phyloP scores from a whole-genome alignment of 208 protist genomes.

The Angomonas desouzai region DNA sequence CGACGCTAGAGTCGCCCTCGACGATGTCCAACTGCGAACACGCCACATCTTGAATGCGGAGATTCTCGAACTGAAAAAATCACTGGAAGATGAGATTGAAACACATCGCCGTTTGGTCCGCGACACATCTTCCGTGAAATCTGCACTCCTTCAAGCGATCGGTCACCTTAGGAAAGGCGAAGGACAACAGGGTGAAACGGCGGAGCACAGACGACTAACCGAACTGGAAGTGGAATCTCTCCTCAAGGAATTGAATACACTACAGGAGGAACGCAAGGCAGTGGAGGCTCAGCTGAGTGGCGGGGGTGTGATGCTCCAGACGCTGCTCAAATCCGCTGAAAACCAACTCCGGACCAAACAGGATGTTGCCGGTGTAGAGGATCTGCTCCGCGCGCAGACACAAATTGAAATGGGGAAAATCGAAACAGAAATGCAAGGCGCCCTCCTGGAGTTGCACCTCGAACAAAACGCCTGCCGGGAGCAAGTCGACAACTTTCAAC shows the following conservation, averaged over 20 bases:
- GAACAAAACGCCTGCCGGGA: slow-evolving; percentile 48
- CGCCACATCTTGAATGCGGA: slow-evolving; percentile 5
- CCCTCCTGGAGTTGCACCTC: slow-evolving; percentile 55
- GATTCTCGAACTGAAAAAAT: slow-evolving; percentile 18
- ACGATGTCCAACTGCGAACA: background rate
- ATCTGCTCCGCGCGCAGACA: slow-evolving; percentile 52
- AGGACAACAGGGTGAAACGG: slow-evolving; percentile 6
- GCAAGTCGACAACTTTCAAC: slow-evolving; percentile 39
- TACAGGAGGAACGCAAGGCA: slow-evolving; percentile 13
- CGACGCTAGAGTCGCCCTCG: background rate
- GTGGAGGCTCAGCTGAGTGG: slow-evolving; percentile 6
- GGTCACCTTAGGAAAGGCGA: slow-evolving; percentile 8
- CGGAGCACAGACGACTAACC: slow-evolving; percentile 21
- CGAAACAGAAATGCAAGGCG: slow-evolving; percentile 34
- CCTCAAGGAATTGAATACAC: background rate
- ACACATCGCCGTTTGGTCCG: slow-evolving; percentile 33
- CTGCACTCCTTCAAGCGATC: slow-evolving; percentile 18
- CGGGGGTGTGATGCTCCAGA: slow-evolving; percentile 28
- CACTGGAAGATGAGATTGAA: slow-evolving; percentile 17
- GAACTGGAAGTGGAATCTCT: slow-evolving; percentile 10
- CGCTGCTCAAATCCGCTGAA: slow-evolving; percentile 40
- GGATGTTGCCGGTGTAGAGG: slow-evolving; percentile 31
- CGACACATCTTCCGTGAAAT: slow-evolving; percentile 25
- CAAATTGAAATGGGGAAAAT: slow-evolving; percentile 42
- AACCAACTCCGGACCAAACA: slow-evolving; percentile 24